Evolutionary conservation across 2,329 filamentous ascomycete genomes (phyloP).

Genomic region (Apiospora saccharicola): DNA sequence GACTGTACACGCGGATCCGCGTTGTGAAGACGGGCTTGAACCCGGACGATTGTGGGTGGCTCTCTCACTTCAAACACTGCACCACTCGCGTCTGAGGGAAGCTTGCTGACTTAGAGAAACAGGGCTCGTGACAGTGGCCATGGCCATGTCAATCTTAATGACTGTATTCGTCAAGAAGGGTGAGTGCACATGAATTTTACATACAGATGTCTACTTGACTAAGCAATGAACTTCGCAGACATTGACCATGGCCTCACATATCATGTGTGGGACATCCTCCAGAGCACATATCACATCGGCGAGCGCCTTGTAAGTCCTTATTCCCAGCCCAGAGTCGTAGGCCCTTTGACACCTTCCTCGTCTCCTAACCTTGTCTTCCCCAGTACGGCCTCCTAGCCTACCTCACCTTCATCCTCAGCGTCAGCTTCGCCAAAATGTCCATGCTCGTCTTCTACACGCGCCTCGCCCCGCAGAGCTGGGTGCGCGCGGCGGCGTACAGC

Average conservation of each 20-base stretch:
- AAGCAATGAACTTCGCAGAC: slow-evolving; percentile 24
- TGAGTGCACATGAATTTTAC: slow-evolving; percentile 5
- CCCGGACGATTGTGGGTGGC: slow-evolving; percentile 30
- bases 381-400: slow-evolving; percentile 34
- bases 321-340: too few relatives aligned
- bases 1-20: slow-evolving; percentile 30
- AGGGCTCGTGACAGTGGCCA: slow-evolving; percentile 31
- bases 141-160: slow-evolving; percentile 31
- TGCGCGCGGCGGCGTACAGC: slow-evolving; percentile 29
- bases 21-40: slow-evolving; percentile 29
- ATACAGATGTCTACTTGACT: not conserved
- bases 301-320: slow-evolving; percentile 33
- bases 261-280: slow-evolving; percentile 33
- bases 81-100: not conserved
- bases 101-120: slow-evolving; percentile 10
- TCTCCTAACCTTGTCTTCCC: too few relatives aligned
- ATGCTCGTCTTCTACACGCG: slow-evolving; percentile 32
- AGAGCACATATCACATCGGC: slow-evolving; percentile 32
- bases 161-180: slow-evolving; percentile 33
- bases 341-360: too few relatives aligned
- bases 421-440: slow-evolving; percentile 33
- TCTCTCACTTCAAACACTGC: not conserved
- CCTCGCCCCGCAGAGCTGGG: slow-evolving; percentile 31
- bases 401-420: slow-evolving; percentile 32
- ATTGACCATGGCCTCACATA: slow-evolving; percentile 35